Conservation (phyloP, 2,329 filamentous ascomycete genomes). For the Neurospora sp. region DNA sequence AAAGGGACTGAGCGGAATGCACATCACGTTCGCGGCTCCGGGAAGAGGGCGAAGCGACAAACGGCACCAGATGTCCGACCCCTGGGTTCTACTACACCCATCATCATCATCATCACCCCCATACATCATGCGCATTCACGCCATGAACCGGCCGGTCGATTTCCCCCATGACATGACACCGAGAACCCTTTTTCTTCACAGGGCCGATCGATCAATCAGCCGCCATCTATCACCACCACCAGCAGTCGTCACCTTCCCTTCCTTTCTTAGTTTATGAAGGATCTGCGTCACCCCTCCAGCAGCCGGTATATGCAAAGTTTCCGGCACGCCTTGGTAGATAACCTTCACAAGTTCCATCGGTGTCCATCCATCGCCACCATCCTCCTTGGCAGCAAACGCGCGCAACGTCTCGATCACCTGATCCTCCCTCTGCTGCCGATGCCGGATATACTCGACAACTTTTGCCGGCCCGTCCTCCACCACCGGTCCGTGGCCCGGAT, state of each 20-base stretch:
- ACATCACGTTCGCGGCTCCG: background rate
- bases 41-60: background rate
- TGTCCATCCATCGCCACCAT: constrained; percentile 37
- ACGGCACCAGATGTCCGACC: background rate
- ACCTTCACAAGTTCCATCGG: constrained; percentile 77
- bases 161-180: background rate
- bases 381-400: constrained; percentile 26
- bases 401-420: constrained; percentile 61
- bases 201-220: constrained; percentile 30
- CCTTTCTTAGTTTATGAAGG: constrained; percentile 63
- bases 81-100: background rate
- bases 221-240: constrained; percentile 32
- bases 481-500: constrained; percentile 79
- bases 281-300: constrained; percentile 69
- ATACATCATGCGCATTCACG: background rate
- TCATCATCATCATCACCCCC: background rate
- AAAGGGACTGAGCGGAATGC: background rate
- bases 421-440: constrained; percentile 68
- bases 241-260: constrained; percentile 51
- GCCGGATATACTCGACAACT: constrained; percentile 73
- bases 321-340: constrained; percentile 73
- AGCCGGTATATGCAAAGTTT: constrained; percentile 65
- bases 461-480: constrained; percentile 61
- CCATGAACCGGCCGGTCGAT: background rate
- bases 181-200: constrained; percentile 22